phyloP scores from a whole-genome alignment of 1,284 basidiomycete species.

The Irpex sp. region DNA sequence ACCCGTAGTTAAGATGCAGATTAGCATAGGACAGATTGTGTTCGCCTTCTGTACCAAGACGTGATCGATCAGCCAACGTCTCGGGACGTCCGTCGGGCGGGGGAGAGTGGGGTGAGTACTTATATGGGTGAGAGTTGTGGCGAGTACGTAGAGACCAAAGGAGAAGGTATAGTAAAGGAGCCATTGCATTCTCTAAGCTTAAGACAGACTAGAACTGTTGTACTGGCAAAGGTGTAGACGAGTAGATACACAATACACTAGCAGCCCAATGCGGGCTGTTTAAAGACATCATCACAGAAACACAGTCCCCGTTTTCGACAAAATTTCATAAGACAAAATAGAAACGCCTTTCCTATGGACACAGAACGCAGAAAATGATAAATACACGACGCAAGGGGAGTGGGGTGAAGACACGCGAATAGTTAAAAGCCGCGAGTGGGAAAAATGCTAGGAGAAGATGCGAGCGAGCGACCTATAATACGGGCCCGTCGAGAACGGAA shows the following conservation, averaged over 20 bases:
- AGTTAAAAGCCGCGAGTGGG: slow-evolving; percentile 1
- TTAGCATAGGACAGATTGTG: slow-evolving; percentile 6
- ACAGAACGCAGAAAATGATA: not conserved
- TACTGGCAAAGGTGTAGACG: not conserved
- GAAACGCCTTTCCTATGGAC: not conserved
- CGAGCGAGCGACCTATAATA: not conserved
- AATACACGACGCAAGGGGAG: slow-evolving; percentile 1
- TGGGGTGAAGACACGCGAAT: not conserved
- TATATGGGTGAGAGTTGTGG: not conserved
- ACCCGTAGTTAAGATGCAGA: not conserved
- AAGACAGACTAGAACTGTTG: not conserved
- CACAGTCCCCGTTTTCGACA: not conserved
- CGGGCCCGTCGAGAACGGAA: not conserved
- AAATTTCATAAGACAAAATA: not conserved
- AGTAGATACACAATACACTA: not conserved
- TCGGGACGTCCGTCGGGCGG: not conserved
- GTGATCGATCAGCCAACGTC: slow-evolving; percentile 8
- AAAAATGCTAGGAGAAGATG: not conserved
- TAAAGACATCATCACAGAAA: not conserved
- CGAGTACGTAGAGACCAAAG: not conserved
- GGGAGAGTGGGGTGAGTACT: not conserved
- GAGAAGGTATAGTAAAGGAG: too few species aligned
- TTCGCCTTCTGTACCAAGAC: not conserved
- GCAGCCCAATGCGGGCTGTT: not conserved
- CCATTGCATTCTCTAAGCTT: not conserved